Evolutionary conservation across 352 stramenopile genomes (phyloP), one percentile per base, ranked within the genome.

Genomic region (Globisporangium middletonii): DNA sequence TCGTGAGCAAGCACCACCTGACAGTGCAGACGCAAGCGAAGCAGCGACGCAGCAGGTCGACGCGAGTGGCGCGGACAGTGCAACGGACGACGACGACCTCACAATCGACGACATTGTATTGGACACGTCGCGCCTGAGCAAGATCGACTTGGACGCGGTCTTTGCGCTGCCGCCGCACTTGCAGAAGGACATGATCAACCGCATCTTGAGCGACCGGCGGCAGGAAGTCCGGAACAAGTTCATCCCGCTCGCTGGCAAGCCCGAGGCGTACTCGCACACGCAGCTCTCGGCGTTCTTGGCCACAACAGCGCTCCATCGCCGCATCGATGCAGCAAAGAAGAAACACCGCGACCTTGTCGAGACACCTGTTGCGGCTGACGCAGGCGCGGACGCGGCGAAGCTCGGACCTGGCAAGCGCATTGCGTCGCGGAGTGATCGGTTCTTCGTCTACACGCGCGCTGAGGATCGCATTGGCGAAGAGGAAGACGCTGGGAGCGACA

Each of bases 251-350:
- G 97, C 97, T 2, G 92, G 87, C 1, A 88, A 99, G 55, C 94
- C 96, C 0, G 80, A 96, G 27, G 83, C 88, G 37, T 99, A 99
- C 76, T 99, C 95, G 19, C 72, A 84, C n/a, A 93, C 86, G 18
- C 97, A 99, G 62, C 80, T 99, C 35, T 72, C 79, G 2, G 96
- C 97, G 51, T 99, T 99, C 69, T 69, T 99, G 28, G 87, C 90
- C 50, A 94, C 79, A 0, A 96, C 81, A 45, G 72, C 77, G 30
- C 65, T 99, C 12, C 98, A 98, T 66, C 76, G 91, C 35, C 73
- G 73, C 11, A 83, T 95, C 33, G 73, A 78, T 60, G 72, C 69
- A 9, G 78, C 75, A 0, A 77, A 86, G 33, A 72, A 88, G 59
- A 83, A 86, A 50, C 72, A 68, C 1, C 69, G 88, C 11, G 62